Base-by-base conservation (phyloP, 257 asterid species). In the Ehretia macrophylla region DNA sequence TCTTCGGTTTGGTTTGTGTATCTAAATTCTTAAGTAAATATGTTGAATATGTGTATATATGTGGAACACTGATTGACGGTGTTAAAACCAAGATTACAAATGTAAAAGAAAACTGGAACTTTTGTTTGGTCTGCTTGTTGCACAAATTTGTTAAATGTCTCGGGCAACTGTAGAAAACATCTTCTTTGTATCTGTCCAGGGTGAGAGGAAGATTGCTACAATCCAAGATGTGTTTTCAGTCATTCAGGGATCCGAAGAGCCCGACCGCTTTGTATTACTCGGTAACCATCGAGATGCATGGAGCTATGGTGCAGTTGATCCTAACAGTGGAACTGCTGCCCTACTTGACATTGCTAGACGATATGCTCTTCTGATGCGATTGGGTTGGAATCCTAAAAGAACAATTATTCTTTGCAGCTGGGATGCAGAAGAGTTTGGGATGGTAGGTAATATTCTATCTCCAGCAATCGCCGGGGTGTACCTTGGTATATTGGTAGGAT, bases 371-470 rank as follows among this genome's bases (percentile, higher is more conserved):
- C 86, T 92, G 64, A 71, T 69, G 84, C 83, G 65, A 12, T 75
- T 77, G 51, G 97, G 97, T 38, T 92, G 99, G 99, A 82, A 37
- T n/a, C 97, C 99, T 21, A 74, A 90, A 60, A 77, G 99, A 72
- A 88, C 89, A 8, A 83, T 92, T 68, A 22, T 92, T 66, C 86
- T 92, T 63, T 85, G 95, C 75, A 92, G 97, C 67, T 92, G 99
- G 99, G 99, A 92, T 62, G 99, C 96, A 0, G 99, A 92, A 78
- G 99, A 92, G 83, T 92, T 92, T 88, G 99, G 99, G 66, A 92
- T 92, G 99, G 99, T 92, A 81, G 87, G 95, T 82, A 82, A 76
- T 79, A 50, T 68, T 78, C 78, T 68, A 32, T 75, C 66, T 50
- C 67, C 66, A 19, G 58, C 46, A 22, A 56, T 64, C 60, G 40